Evolutionary conservation across 169 alveolate species (phyloP).

Genomic region (Cystoisospora suis): DNA sequence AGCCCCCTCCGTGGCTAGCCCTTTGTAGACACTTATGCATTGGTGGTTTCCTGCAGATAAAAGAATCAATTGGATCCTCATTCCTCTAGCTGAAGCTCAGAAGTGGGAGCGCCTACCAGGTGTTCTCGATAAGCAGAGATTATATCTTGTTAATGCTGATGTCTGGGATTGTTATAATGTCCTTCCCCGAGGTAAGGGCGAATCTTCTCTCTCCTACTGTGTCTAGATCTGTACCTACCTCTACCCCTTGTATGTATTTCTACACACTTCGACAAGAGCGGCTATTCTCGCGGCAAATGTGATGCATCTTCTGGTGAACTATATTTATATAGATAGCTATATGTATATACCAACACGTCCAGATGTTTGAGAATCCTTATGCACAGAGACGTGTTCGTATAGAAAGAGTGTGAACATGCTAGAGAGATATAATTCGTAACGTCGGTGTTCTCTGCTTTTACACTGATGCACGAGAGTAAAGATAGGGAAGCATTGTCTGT

Average conservation of each 20-base stretch:
- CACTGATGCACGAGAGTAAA: too few species aligned
- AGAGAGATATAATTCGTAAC: too few species aligned
- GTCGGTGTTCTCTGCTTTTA: too few species aligned
- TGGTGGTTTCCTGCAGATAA: not conserved
- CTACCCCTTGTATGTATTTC: not conserved
- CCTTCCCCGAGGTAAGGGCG: not conserved
- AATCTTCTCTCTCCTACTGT: not conserved
- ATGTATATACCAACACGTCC: not conserved
- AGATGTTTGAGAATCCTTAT: not conserved
- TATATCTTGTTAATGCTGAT: not conserved
- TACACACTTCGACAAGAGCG: too few species aligned
- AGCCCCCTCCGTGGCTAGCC: not conserved
- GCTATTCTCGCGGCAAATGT: too few species aligned
- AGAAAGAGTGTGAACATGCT: not conserved
- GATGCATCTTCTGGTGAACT: not conserved
- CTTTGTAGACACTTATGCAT: not conserved
- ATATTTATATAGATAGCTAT: not conserved
- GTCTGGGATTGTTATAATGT: not conserved
- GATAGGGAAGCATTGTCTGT: not conserved
- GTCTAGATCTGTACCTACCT: not conserved
- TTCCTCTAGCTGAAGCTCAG: not conserved
- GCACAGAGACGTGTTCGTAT: not conserved
- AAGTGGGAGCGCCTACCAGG: constrained; percentile 1
- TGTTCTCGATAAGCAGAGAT: not conserved
- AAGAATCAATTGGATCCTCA: not conserved